Evolutionary conservation across 306 rosid species (phyloP).

Genomic region (Lithocarpus polystachyus): DNA sequence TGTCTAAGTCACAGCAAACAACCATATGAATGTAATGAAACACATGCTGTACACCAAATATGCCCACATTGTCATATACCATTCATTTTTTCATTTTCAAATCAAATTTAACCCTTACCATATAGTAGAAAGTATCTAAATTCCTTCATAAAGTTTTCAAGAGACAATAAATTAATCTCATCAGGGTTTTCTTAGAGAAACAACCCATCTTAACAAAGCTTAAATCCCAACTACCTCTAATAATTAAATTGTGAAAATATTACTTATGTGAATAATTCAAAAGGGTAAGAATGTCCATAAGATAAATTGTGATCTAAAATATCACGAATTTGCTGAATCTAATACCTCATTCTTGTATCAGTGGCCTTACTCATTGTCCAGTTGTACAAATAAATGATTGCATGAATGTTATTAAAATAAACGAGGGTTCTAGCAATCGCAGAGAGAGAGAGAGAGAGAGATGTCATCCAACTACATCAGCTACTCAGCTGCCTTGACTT

Average conservation of each 20-base stretch:
- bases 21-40: conserved; percentile 10
- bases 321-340: not conserved
- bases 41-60: conserved; percentile 1
- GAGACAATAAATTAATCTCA: conserved; percentile 1
- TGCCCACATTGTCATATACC: not conserved
- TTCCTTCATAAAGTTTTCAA: conserved; percentile 5
- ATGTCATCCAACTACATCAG: conserved; percentile 7
- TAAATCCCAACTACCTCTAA: not conserved
- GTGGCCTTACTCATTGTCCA: not conserved
- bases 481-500: conserved; percentile 9
- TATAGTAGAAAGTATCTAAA: not conserved
- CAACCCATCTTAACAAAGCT: not conserved
- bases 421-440: not conserved
- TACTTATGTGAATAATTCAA: not conserved
- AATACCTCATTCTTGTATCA: not conserved
- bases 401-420: not conserved
- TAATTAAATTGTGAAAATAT: not conserved
- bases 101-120: not conserved
- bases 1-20: not conserved
- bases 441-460: not conserved
- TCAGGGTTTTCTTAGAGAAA: not conserved
- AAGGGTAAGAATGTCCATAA: not conserved
- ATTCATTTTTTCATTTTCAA: not conserved
- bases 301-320: not conserved
- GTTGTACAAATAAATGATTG: not conserved